These are phyloP conservation scores for Metschnikowia santaceciliae DNA, from an alignment of 805 yeast genomes.

Conservation along the genomic window DNA sequence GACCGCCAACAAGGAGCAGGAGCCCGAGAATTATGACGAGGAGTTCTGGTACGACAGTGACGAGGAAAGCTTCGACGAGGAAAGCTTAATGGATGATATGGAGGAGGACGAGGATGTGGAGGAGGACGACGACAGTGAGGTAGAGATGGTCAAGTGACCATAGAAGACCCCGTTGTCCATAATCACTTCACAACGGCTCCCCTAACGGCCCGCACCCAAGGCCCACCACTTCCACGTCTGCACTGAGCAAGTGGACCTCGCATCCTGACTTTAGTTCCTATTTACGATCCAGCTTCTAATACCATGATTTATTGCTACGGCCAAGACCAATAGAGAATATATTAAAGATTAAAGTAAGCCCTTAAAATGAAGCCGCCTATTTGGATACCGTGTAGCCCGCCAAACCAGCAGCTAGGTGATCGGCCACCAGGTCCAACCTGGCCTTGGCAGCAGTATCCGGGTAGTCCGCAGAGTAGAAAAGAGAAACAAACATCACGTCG, in stretches of 20 bases:
- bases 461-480: constrained; percentile 28
- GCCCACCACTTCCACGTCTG: not conserved
- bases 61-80: constrained; percentile 45
- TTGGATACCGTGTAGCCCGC: constrained; percentile 23
- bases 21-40: constrained; percentile 64
- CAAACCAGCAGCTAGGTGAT: constrained; percentile 31
- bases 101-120: constrained; percentile 54
- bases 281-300: constrained; percentile 5
- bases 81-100: constrained; percentile 45
- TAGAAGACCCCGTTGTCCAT: not conserved
- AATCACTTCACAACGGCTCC: not conserved
- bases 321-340: no score
- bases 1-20: constrained; percentile 37
- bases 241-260: not conserved
- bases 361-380: not conserved
- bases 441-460: constrained; percentile 34
- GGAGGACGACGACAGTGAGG: constrained; percentile 36
- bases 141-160: constrained; percentile 16
- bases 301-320: constrained; percentile 1
- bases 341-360: not conserved
- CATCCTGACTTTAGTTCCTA: constrained; percentile 5
- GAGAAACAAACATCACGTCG: constrained; percentile 24
- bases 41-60: constrained; percentile 76
- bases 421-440: constrained; percentile 29
- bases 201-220: no score